Conservation (phyloP, 768 basidiomycete species). For the Lepiota subincarnata region DNA sequence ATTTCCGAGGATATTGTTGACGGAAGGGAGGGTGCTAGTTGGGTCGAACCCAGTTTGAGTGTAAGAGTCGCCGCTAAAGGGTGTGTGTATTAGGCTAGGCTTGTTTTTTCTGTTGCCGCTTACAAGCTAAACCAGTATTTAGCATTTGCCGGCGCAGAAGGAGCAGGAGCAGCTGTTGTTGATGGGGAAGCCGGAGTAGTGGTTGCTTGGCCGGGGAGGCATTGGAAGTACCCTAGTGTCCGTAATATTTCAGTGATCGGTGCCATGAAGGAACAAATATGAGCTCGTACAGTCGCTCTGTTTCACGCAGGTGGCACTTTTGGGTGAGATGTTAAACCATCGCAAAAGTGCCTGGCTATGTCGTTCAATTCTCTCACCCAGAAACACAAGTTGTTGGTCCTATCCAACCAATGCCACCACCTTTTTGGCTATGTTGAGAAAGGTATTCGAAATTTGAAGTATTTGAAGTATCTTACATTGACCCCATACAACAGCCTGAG, state of each 20-base stretch:
- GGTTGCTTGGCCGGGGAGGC: slow-evolving; percentile 25
- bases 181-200: background rate
- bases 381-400: slow-evolving; percentile 38
- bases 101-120: slow-evolving; percentile 9
- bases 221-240: slow-evolving; percentile 38
- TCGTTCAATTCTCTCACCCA: slow-evolving; percentile 22
- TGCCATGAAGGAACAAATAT: background rate
- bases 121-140: slow-evolving; percentile 62
- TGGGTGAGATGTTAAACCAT: background rate
- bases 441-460: background rate
- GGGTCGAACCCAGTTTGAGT: slow-evolving; percentile 50
- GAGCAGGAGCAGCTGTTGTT: background rate
- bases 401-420: slow-evolving; percentile 33
- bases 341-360: background rate
- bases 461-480: slow-evolving; percentile 18
- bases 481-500: slow-evolving; percentile 19
- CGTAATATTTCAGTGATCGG: background rate
- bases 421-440: slow-evolving; percentile 8
- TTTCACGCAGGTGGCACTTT: slow-evolving; percentile 19
- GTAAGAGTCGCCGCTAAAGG: slow-evolving; percentile 51
- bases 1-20: slow-evolving; percentile 49
- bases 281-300: slow-evolving; percentile 25
- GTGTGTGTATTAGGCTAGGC: background rate
- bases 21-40: slow-evolving; percentile 34
- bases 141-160: slow-evolving; percentile 7